Evolutionary conservation across 305 asterid species (phyloP).

Genomic region (Fraxinus floribunda): DNA sequence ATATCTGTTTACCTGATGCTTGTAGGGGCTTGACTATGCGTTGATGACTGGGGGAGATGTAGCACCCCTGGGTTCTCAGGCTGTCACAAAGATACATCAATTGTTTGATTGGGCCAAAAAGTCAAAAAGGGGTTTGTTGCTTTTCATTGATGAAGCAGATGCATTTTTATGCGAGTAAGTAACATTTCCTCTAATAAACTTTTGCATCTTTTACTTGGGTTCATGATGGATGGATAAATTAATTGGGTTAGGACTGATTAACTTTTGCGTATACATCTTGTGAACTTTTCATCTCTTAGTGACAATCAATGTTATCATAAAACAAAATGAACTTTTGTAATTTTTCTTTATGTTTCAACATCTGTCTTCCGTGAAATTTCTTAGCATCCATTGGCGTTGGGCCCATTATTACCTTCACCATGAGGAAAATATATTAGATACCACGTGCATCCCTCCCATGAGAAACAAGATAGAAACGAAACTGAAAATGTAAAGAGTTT

Average conservation of each 20-base stretch:
- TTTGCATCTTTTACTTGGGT: not conserved
- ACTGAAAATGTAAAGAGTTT: not conserved
- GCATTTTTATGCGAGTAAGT: conserved; percentile 99
- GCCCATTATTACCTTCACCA: not conserved
- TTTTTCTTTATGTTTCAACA: not conserved
- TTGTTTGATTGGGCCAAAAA: conserved; percentile 92
- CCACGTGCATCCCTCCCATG: not conserved
- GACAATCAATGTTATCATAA: not conserved
- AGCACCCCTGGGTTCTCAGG: conserved; percentile 93
- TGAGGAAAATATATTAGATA: not conserved
- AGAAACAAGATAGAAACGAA: not conserved
- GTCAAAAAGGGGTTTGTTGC: conserved; percentile 80
- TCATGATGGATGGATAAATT: not conserved
- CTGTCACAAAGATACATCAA: conserved; percentile 95
- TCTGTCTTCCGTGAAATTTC: not conserved
- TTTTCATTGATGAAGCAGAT: conserved; percentile 96
- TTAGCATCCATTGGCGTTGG: not conserved
- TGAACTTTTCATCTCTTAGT: not conserved
- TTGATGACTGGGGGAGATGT: conserved; percentile 99
- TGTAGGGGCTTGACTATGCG: conserved; percentile 94
- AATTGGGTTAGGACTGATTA: not conserved
- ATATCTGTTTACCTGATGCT: conserved; percentile 25
- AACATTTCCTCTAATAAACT: not conserved
- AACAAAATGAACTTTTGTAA: not conserved
- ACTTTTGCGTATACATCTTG: not conserved